Evolutionary conservation across 108 stramenopile genomes (phyloP), one percentile per base, ranked within the genome.

Genomic region (Bacterosira constricta): DNA sequence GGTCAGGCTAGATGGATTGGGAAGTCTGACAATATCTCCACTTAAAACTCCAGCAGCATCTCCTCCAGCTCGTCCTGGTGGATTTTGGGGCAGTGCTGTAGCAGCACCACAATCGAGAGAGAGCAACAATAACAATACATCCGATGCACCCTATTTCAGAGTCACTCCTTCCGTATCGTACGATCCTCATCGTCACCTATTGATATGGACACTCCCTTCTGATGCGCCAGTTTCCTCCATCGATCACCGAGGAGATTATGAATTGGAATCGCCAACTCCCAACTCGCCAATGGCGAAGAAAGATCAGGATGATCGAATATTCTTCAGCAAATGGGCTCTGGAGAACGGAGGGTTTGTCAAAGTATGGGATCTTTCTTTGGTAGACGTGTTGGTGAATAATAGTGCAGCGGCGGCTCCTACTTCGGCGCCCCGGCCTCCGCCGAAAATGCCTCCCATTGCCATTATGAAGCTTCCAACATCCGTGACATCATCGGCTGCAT

Each of bases 171-270:
- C 56, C 46, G 46, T 86, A 17, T 38, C 69, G 7, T 89, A 86
- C 58, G 88, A 89, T 80, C 69, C 81, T 11, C 80, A 85, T 47
- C 82, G 92, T 6, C 83, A 90, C 42, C 62, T 85, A 31, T 41
- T 93, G 2, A 60, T 84, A 5, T 93, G 92, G 92, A 41, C 52
- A 10, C 45, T 82, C 21, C 89, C 86, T 13, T 62, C 78, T 1
- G 69, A 63, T 23, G 76, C 76, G 31, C 76, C 76, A 15, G 21
- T 42, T 46, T 13, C 63, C 15, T 71, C 69, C 13, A 61, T 79
- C 32, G 77, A 65, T 46, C 77, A 79, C 58, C 21, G 59, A 9
- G 51, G 65, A n/a, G 77, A 66, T 26, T 70, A 58, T 26, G 67
- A 71, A 29, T 36, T 59, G 37, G 47, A 62, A n/a, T 29, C 52